Evolutionary conservation across 75 land plant genomes (phyloP).

Genomic region (Ceratopteris richardii): DNA sequence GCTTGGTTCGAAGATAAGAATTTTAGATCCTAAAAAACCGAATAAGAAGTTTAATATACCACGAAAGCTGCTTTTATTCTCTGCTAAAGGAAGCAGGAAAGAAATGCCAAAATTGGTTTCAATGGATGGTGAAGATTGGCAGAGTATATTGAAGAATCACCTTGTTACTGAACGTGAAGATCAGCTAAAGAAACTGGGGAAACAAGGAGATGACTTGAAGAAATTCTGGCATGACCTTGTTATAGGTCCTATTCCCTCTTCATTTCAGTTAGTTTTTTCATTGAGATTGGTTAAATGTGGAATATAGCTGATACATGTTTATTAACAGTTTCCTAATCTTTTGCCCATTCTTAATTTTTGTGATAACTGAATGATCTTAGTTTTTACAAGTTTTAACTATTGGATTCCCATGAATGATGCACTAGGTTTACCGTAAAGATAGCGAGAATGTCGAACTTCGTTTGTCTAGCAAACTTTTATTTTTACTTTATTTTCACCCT

Average conservation of each 20-base stretch:
- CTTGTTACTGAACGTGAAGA: constrained; percentile 4
- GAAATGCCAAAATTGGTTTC: background rate
- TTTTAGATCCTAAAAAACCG: background rate
- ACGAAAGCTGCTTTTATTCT: background rate
- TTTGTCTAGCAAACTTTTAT: too few species aligned
- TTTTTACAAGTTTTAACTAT: too few species aligned
- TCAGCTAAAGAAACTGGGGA: constrained; percentile 5
- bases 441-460: too few species aligned
- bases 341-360: too few species aligned
- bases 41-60: background rate
- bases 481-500: too few species aligned
- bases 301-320: too few species aligned
- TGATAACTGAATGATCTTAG: too few species aligned
- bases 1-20: too few species aligned
- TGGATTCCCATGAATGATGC: too few species aligned
- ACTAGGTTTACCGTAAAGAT: too few species aligned
- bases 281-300: background rate
- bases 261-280: background rate
- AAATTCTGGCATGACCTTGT: constrained; percentile 6
- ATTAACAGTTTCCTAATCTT: too few species aligned
- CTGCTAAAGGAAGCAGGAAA: background rate
- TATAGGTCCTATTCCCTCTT: background rate
- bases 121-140: background rate
- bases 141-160: background rate
- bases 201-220: background rate